Conservation (phyloP, 2,329 filamentous ascomycete species). For the Emergomyces orientalis region DNA sequence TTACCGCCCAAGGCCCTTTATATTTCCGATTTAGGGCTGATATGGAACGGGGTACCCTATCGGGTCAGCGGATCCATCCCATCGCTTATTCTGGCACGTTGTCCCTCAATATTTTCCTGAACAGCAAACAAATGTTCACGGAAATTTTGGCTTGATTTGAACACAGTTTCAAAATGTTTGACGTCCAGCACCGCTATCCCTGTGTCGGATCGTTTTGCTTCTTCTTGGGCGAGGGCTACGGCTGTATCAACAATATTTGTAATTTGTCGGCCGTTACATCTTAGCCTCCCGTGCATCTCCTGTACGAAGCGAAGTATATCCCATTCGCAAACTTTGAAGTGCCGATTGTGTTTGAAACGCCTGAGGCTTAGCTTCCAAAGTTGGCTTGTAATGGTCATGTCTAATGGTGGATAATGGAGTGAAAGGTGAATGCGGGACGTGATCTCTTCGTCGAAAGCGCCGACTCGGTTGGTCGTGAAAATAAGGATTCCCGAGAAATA, state of each 20-base stretch:
- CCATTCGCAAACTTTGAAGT: not conserved
- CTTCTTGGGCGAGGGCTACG: not conserved
- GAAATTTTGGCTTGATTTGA: not conserved
- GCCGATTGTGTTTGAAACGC: not conserved
- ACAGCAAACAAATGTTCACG: not conserved
- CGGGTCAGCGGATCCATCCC: too few relatives aligned
- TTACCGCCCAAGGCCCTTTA: too few relatives aligned
- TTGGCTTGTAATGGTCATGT: not conserved
- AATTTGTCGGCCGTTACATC: not conserved
- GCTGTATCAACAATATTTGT: not conserved
- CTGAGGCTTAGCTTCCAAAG: not conserved
- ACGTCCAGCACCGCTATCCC: not conserved
- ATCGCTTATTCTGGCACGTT: not conserved
- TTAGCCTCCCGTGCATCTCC: not conserved
- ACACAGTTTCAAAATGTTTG: not conserved
- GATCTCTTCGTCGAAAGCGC: not conserved
- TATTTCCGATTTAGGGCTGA: not conserved
- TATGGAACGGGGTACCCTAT: not conserved
- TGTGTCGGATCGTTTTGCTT: not conserved
- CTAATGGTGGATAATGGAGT: not conserved
- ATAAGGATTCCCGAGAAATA: not conserved
- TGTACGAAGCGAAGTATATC: not conserved
- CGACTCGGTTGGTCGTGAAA: not conserved
- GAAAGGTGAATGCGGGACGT: not conserved
- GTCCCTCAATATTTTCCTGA: not conserved